Conservation (phyloP, 2,329 filamentous ascomycete genomes). For the Hypoxylon sp. region DNA sequence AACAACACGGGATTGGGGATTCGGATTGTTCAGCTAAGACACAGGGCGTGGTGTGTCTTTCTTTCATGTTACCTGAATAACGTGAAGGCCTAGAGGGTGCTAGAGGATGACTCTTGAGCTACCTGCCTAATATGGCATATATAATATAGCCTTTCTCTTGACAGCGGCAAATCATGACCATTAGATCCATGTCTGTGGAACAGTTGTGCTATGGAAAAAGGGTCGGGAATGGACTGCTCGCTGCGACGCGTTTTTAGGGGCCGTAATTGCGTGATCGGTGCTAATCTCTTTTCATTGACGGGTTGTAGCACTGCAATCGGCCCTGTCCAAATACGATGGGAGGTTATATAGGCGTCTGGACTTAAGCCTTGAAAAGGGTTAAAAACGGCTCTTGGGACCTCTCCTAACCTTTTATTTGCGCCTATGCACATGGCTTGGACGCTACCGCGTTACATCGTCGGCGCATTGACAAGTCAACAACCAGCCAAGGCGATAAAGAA, state of each 20-base stretch:
- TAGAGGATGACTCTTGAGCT: too few relatives aligned
- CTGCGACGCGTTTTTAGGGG: constrained; percentile 22
- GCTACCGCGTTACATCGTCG: constrained; percentile 5
- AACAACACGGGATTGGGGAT: too few relatives aligned
- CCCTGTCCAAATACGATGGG: constrained; percentile 1
- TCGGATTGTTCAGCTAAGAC: too few relatives aligned
- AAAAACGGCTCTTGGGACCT: not conserved
- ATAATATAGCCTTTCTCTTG: not conserved
- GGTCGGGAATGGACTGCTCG: constrained; percentile 13
- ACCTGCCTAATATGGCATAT: constrained; percentile 14
- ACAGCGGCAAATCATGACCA: too few relatives aligned
- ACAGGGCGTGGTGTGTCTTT: too few relatives aligned
- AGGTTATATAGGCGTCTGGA: not conserved
- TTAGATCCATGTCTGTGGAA: not conserved
- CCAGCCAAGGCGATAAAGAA: too few relatives aligned
- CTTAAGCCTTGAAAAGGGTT: not conserved
- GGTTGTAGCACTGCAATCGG: constrained; percentile 10
- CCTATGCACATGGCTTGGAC: not conserved
- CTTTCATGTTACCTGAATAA: too few relatives aligned
- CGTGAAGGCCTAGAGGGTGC: too few relatives aligned
- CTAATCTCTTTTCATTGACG: constrained; percentile 20
- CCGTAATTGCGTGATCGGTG: constrained; percentile 32
- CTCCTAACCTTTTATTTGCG: too few relatives aligned
- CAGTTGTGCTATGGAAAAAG: constrained; percentile 3
- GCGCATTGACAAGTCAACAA: constrained; percentile 7